Conservation (phyloP, 306 rosid species). For the Cicer bijugum region DNA sequence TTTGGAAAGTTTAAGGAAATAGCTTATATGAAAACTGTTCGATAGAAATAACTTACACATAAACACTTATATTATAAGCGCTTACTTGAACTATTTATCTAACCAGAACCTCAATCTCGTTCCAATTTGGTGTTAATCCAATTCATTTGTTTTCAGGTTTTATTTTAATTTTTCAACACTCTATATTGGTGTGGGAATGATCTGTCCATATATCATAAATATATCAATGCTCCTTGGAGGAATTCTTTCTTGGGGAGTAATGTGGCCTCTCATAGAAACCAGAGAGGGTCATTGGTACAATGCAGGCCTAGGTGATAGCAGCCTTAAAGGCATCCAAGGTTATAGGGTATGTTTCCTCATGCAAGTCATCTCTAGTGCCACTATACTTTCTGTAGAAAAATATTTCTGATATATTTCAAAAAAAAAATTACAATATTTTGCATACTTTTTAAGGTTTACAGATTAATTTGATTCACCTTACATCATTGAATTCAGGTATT, state of each 20-base stretch:
- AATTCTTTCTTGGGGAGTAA: conserved; percentile 61
- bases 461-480: conserved; percentile 33
- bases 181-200: conserved; percentile 67
- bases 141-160: conserved; percentile 48
- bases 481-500: conserved; percentile 53
- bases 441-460: conserved; percentile 13
- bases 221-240: conserved; percentile 61
- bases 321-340: conserved; percentile 55
- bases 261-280: conserved; percentile 60
- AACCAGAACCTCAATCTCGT: not conserved
- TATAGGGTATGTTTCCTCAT: conserved; percentile 49
- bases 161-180: conserved; percentile 58
- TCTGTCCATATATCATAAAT: conserved; percentile 60
- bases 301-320: conserved; percentile 19
- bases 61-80: too few species aligned
- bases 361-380: too few species aligned
- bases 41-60: too few species aligned
- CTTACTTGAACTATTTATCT: too few species aligned
- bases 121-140: conserved; percentile 3
- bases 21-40: too few species aligned
- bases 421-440: not conserved
- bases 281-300: conserved; percentile 54
- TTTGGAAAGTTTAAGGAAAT: too few species aligned
- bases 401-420: too few species aligned
- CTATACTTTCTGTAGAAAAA: too few species aligned